phyloP scores from a whole-genome alignment of 495 filamentous ascomycete genomes.

The Neurospora sublineolata region DNA sequence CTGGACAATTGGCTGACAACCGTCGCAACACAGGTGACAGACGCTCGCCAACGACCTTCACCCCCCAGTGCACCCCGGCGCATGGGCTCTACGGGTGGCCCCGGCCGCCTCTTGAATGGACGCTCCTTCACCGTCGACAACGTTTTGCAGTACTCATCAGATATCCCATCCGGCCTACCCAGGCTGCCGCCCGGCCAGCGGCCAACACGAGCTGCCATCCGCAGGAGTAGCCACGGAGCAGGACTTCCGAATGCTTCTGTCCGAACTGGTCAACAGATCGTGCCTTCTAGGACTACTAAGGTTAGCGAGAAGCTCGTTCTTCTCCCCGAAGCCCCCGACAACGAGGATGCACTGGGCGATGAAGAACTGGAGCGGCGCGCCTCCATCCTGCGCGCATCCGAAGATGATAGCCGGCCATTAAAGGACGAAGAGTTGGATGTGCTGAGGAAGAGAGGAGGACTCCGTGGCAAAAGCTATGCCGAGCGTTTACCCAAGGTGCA shows the following conservation, averaged over 20 bases:
- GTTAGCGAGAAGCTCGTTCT: conserved; percentile 90
- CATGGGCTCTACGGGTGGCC: neutral
- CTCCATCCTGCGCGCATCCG: conserved; percentile 38
- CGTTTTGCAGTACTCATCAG: conserved; percentile 83
- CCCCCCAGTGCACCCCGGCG: conserved; percentile 12
- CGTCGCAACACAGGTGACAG: conserved; percentile 20
- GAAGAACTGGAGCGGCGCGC: conserved; percentile 29
- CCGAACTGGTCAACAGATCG: conserved; percentile 53
- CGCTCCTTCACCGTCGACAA: conserved; percentile 94
- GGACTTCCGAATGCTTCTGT: conserved; percentile 30
- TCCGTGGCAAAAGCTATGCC: conserved; percentile 82
- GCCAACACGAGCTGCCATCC: conserved; percentile 37
- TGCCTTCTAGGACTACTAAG: conserved; percentile 82
- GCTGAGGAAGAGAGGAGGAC: conserved; percentile 48
- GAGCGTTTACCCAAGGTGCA: conserved; percentile 86
- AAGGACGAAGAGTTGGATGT: conserved; percentile 66
- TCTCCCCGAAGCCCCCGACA: conserved; percentile 70
- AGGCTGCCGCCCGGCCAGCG: conserved; percentile 54
- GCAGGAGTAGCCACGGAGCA: conserved; percentile 26
- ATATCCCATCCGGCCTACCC: conserved; percentile 90
- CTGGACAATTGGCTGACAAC: neutral
- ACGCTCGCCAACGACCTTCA: conserved; percentile 22
- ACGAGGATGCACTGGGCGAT: conserved; percentile 41
- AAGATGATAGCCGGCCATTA: conserved; percentile 55
- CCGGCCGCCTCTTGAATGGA: conserved; percentile 35